Evolutionary conservation across 2,329 filamentous ascomycete genomes (phyloP).

Genomic region (Sporothrix dimorphospora): DNA sequence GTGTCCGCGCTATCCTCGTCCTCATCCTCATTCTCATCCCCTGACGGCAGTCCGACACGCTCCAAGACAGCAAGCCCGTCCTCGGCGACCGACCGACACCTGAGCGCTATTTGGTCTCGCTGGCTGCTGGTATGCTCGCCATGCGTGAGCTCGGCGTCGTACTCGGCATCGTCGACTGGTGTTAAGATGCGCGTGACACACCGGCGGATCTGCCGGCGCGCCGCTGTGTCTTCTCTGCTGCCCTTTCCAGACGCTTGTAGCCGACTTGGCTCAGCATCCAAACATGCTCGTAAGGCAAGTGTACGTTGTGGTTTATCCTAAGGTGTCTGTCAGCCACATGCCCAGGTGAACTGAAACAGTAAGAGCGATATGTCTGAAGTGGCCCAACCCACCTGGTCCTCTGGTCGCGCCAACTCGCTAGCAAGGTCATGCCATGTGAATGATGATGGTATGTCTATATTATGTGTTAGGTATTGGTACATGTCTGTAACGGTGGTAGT

Average conservation of each 20-base stretch:
- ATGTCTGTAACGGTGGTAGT: accelerated
- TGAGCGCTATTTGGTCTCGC: conserved; percentile 1
- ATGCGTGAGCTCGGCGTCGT: conserved; percentile 10
- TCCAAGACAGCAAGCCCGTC: conserved; percentile 33
- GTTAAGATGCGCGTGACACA: conserved; percentile 30
- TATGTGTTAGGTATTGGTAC: background rate
- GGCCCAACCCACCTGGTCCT: conserved; percentile 14
- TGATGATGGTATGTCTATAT: conserved; percentile 16
- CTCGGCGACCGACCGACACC: conserved; percentile 30
- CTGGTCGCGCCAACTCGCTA: conserved; percentile 18
- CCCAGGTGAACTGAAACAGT: background rate
- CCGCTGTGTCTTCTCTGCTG: background rate
- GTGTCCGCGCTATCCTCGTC: background rate
- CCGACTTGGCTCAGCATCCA: conserved; percentile 23
- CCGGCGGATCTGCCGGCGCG: conserved; percentile 23
- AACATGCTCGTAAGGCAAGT: conserved; percentile 22
- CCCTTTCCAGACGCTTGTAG: background rate
- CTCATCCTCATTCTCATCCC: background rate
- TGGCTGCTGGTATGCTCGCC: conserved; percentile 16
- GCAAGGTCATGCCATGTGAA: conserved; percentile 31
- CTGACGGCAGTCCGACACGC: background rate
- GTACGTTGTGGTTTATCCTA: conserved; percentile 26
- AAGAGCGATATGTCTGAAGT: too few relatives aligned
- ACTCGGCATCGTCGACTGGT: conserved; percentile 24
- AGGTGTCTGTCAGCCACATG: background rate